phyloP scores from a whole-genome alignment of 2,329 filamentous ascomycete species.

The Phialophora chinensis region DNA sequence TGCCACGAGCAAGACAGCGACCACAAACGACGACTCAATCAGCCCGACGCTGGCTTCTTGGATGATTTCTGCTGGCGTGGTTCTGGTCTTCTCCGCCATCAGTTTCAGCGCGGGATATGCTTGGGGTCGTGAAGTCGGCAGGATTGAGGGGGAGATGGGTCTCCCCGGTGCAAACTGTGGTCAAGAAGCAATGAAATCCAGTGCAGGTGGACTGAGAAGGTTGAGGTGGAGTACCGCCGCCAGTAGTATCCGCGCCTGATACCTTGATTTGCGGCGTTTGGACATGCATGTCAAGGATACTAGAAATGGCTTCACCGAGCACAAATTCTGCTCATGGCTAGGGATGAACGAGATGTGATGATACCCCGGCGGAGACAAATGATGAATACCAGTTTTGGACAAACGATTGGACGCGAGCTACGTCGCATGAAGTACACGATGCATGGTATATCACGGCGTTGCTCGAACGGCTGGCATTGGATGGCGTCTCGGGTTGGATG shows the following conservation, averaged over 20 bases:
- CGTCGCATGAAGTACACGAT: constrained; percentile 14
- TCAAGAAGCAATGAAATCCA: constrained; percentile 49
- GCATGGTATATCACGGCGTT: constrained; percentile 15
- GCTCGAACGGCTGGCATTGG: not conserved
- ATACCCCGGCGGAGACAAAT: constrained; percentile 16
- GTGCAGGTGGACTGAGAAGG: constrained; percentile 28
- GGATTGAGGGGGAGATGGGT: constrained; percentile 52
- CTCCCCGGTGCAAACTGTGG: constrained; percentile 49
- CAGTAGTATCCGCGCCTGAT: constrained; percentile 31
- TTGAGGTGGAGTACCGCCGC: constrained; percentile 33
- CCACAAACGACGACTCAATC: constrained; percentile 45
- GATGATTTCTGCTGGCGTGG: constrained; percentile 69
- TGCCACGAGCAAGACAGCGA: constrained; percentile 43
- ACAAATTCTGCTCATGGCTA: not conserved
- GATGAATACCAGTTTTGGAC: constrained; percentile 1
- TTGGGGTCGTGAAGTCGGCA: constrained; percentile 64
- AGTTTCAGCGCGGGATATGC: constrained; percentile 70
- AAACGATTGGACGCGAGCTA: constrained; percentile 3
- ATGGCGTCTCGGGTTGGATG: not conserved
- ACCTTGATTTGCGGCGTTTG: constrained; percentile 14
- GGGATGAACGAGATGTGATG: constrained; percentile 10
- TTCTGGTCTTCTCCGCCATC: constrained; percentile 67
- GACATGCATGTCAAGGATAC: constrained; percentile 6
- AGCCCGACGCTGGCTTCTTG: constrained; percentile 68
- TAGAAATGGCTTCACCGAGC: constrained; percentile 11